Conservation (phyloP, 2,329 filamentous ascomycete species). For the Nothophoma quercina region DNA sequence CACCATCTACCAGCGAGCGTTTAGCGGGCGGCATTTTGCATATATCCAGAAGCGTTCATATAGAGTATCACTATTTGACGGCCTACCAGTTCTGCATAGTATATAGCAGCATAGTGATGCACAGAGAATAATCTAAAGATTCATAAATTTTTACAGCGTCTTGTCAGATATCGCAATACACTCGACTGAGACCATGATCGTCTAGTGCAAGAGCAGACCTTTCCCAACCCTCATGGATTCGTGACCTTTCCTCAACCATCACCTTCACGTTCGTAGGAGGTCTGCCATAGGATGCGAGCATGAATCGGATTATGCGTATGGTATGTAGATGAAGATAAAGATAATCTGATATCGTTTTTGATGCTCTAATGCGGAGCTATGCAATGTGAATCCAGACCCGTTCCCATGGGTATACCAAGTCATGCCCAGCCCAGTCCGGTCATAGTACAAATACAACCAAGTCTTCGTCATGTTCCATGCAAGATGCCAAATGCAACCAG, state of each 20-base stretch:
- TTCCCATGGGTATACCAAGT: constrained; percentile 13
- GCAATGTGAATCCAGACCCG: neutral
- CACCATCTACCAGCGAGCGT: neutral
- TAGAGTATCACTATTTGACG: constrained; percentile 6
- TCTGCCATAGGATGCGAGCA: too few relatives aligned
- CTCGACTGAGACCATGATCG: too few relatives aligned
- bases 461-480: neutral
- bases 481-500: constrained; percentile 1
- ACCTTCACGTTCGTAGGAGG: too few relatives aligned
- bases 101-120: neutral
- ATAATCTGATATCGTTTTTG: neutral
- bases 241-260: too few relatives aligned
- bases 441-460: constrained; percentile 14
- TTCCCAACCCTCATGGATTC: too few relatives aligned
- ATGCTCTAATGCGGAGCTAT: neutral
- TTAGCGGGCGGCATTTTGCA: constrained; percentile 4
- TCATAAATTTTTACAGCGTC: too few relatives aligned
- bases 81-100: neutral
- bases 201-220: too few relatives aligned
- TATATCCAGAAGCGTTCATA: neutral
- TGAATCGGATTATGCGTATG: too few relatives aligned
- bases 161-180: too few relatives aligned
- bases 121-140: neutral
- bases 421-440: neutral
- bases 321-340: too few relatives aligned